Percentiles rank a stretch among this genome's conserved stretches.
These are phyloP conservation scores for Funneliformis mosseae DNA, from an alignment of 192 early-diverging fungal genomes.

Conservation along the genomic window DNA sequence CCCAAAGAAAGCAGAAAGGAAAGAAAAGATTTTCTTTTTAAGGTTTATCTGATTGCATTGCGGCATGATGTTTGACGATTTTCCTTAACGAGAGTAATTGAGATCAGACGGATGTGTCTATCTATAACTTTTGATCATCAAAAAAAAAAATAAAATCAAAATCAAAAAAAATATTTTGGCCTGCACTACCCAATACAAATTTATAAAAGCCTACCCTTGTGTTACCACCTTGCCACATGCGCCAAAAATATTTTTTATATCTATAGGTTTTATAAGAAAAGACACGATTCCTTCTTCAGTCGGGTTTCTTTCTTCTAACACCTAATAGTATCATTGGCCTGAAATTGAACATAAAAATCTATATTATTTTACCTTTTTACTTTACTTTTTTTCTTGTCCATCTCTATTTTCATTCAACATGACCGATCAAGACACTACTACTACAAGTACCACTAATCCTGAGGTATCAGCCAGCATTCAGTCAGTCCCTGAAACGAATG, in stretches of 20 bases:
- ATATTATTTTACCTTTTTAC: neutral
- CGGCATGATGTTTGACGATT: neutral
- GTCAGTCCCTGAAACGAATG: no score
- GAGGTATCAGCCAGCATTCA: no score
- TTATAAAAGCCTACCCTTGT: neutral
- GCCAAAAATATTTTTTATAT: neutral
- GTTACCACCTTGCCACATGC: neutral
- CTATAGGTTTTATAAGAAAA: neutral
- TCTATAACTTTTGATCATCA: no score
- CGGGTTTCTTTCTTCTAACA: neutral
- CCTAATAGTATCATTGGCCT: neutral
- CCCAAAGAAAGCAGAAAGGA: no score
- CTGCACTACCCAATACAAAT: neutral
- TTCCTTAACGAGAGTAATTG: neutral
- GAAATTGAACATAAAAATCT: neutral
- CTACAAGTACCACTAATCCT: no score
- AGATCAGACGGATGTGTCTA: no score
- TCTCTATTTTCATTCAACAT: neutral
- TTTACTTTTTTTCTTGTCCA: neutral
- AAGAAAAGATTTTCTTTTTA: neutral
- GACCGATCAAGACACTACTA: no score
- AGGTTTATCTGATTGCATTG: neutral
- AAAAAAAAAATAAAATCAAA: neutral
- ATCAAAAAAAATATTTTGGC: neutral
- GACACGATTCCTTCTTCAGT: neutral